Base-by-base conservation (phyloP, 495 filamentous ascomycete genomes). In the Evernia prunastri region DNA sequence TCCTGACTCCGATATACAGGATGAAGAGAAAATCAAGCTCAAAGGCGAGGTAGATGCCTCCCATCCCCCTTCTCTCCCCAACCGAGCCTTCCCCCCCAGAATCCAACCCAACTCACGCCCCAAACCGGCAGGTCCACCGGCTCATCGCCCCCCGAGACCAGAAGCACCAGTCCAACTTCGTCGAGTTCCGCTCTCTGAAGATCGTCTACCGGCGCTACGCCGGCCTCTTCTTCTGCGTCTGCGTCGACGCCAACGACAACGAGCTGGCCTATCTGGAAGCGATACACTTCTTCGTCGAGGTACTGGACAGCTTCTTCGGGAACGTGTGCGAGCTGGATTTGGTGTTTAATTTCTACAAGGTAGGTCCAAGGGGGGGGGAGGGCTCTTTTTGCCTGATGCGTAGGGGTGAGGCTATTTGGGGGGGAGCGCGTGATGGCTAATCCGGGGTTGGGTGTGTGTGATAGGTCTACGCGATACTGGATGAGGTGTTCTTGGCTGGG, bases 141-240 rank as follows among this genome's bases (percentile, higher is more conserved):
- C 90, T 98, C 64, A 91, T 98, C 59, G 94, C 94, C 6, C 94
- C 94, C 13, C 87, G 94, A 69, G 94, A 98, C 76, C 94, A 98
- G 76, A 98, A 98, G 76, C 96, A 98, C 79, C 94, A 98, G 74
- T 96, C 90, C 73, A 98, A 98, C 79, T 98, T 98, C 73, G 94
- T 98, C 77, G 94, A 98, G 79, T 89, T 89, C 75, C 80, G 80
- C 56, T 91, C 84, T 86, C 93, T 72, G 68, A 97, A 96, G 79
- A 87, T 98, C 68, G 91, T 98, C 29, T 98, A 98, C 78, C 88
- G 94, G 31, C 87, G 94, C 59, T 98, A 98, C 78, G 94, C 94
- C 1, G 94, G 94, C 0, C 84, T 98, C 29, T 98, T 98, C 81
- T 98, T 97, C 77, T 97, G 94, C 79, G 95, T 92, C 23, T 97